Conservation (phyloP, 164 flowering plant species). For the Vitis labrusca region DNA sequence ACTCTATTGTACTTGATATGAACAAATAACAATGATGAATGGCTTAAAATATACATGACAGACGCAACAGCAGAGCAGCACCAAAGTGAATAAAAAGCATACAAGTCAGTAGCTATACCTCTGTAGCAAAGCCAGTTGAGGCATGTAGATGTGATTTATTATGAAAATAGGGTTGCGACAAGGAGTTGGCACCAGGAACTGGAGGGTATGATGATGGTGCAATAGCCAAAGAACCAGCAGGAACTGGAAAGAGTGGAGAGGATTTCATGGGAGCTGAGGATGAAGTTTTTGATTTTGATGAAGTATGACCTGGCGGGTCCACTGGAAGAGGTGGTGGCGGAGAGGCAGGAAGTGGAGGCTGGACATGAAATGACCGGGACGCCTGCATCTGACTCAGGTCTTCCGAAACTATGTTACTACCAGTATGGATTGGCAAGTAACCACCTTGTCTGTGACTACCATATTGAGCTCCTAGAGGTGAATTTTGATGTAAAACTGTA, state of each 20-base stretch:
- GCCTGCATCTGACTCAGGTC: conserved; percentile 20
- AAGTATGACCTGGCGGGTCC: conserved; percentile 37
- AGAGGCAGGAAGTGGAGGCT: conserved; percentile 61
- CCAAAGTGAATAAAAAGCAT: background rate
- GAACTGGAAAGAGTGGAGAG: conserved; percentile 37
- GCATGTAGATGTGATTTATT: conserved; percentile 19
- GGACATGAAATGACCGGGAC: conserved; percentile 27
- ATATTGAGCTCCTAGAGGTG: conserved; percentile 15
- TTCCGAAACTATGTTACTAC: conserved; percentile 14
- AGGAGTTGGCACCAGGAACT: conserved; percentile 21
- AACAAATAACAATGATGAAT: background rate
- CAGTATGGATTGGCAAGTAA: conserved; percentile 15
- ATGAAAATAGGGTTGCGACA: conserved; percentile 22
- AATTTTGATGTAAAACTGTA: conserved; percentile 13
- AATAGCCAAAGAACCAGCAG: conserved; percentile 29
- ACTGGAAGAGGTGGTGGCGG: conserved; percentile 66
- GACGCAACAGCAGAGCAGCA: background rate
- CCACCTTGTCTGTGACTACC: conserved; percentile 25
- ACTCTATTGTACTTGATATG: no score
- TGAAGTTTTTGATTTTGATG: conserved; percentile 25
- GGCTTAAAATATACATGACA: background rate
- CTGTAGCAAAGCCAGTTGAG: conserved; percentile 22
- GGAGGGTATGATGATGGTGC: conserved; percentile 26
- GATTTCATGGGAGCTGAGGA: conserved; percentile 33
- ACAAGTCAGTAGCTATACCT: conserved; percentile 28